These are phyloP conservation scores for Mrakia gelida DNA, from an alignment of 768 basidiomycete genomes.

Conservation along the genomic window DNA sequence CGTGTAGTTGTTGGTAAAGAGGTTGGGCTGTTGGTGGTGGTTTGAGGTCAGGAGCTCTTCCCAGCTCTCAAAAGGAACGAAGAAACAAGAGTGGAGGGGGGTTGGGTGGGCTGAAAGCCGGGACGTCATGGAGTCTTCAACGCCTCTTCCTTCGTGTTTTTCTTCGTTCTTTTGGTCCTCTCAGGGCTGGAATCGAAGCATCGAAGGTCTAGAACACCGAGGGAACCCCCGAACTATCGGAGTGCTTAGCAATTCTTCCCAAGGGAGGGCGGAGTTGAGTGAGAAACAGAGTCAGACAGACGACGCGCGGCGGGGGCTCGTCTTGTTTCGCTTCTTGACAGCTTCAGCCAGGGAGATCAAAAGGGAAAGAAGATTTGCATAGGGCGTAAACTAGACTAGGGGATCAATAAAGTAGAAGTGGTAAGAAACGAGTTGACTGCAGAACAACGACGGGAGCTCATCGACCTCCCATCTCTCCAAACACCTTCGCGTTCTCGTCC, in stretches of 20 bases:
- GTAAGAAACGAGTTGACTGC: neutral
- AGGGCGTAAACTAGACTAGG: neutral
- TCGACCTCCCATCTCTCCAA: neutral
- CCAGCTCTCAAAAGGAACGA: neutral
- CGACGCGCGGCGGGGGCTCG: neutral
- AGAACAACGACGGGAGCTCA: neutral
- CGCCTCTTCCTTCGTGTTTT: neutral
- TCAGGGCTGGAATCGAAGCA: too few relatives aligned
- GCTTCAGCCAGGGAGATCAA: neutral
- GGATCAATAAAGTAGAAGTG: neutral
- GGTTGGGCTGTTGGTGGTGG: neutral
- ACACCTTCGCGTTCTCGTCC: constrained; percentile 1
- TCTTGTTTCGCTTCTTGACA: too few relatives aligned
- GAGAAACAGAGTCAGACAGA: neutral
- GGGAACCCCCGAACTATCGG: too few relatives aligned
- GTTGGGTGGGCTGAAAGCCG: too few relatives aligned
- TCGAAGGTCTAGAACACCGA: too few relatives aligned
- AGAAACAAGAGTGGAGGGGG: neutral
- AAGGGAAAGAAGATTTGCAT: neutral
- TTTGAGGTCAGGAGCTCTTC: neutral
- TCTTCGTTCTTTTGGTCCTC: neutral
- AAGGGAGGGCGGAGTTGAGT: neutral
- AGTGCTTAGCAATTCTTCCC: neutral
- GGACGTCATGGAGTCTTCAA: neutral
- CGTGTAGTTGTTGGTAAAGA: neutral